A percentile compares a stretch with the other conserved stretches of the same genome.
These are phyloP conservation scores for Primulina huaijiensis DNA, from an alignment of 257 asterid species.

Conservation along the genomic window DNA sequence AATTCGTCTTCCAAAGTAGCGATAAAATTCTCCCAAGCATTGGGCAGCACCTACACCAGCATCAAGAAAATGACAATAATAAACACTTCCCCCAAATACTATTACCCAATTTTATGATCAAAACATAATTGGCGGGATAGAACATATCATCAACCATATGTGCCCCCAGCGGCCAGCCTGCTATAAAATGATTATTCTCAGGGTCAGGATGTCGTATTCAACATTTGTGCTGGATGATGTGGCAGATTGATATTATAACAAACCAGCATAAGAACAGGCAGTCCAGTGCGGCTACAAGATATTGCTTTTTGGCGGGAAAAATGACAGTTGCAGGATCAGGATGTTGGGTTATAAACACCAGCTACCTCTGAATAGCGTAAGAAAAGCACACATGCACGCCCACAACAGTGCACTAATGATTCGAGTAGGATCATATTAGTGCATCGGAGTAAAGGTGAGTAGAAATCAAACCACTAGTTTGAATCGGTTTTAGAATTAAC, in stretches of 20 bases:
- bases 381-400: not conserved
- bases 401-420: slow-evolving; percentile 5
- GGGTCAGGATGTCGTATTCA: not conserved
- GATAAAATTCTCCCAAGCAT: slow-evolving; percentile 91
- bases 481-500: too few relatives aligned
- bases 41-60: slow-evolving; percentile 72
- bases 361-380: slow-evolving; percentile 15
- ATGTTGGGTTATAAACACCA: slow-evolving; percentile 3
- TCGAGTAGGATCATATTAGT: slow-evolving; percentile 6
- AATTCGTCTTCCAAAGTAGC: slow-evolving; percentile 74
- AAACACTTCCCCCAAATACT: not conserved
- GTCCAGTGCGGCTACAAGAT: too few relatives aligned
- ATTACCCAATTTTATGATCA: not conserved
- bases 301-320: too few relatives aligned
- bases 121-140: not conserved
- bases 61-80: slow-evolving; percentile 19
- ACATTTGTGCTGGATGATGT: not conserved
- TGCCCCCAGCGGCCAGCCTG: not conserved
- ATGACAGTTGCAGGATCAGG: not conserved
- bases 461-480: not conserved
- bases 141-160: not conserved
- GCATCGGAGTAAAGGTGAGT: not conserved
- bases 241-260: not conserved
- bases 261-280: not conserved
- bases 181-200: not conserved